Base-by-base conservation (phyloP, 2,329 filamentous ascomycete species). In the Teratosphaeria epicoccoides region DNA sequence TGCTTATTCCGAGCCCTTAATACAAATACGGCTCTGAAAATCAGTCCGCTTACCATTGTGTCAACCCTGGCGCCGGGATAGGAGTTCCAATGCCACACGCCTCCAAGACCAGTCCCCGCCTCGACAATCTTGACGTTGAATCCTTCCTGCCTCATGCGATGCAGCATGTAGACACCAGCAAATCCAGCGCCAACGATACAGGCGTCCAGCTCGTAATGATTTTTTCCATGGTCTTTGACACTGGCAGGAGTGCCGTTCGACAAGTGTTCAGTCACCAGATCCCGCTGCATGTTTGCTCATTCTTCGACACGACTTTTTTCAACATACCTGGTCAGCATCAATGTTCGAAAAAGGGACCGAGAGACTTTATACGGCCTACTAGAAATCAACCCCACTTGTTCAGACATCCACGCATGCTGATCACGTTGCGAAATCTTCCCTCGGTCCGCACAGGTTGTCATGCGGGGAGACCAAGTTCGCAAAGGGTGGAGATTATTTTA, bases 161-260 rank as follows among this genome's bases (percentile, higher is more conserved):
- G 59, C 20, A 53, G 59, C 29, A 57, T 53, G 44, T 60, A 65
- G 4, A 62, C 57, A 10, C 61, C 63, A 24, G 59, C 61, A 25
- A 65, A 64, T 3, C 61, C 63, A 26, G 61, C 61, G 5, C 63
- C 63, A 10, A 65, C 58, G 17, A 65, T 59, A 20, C 63, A 50
- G 4, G 60, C 60, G 28, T 62, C 60, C 84, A 88, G 55, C 88
- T 87, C 20, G 62, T 43, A 24, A 23, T 53, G 49, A 11, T 46
- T 43, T 7, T 6, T 24, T 12, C 7, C 26, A 14, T 37, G n/a
- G 17, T 37, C 47, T 22, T 49, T 26, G 9, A 23, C 11, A 14
- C 46, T 14, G 37, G 11, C 33, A 20, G 37, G 20, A 20, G 49
- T 43, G 28, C 26, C 43, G 14, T 46, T 50, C 5, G 37, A 4